Evolutionary conservation across 1,284 basidiomycete species (phyloP), one percentile per base, ranked within the genome.

Genomic region (Farysia itapuensis): DNA sequence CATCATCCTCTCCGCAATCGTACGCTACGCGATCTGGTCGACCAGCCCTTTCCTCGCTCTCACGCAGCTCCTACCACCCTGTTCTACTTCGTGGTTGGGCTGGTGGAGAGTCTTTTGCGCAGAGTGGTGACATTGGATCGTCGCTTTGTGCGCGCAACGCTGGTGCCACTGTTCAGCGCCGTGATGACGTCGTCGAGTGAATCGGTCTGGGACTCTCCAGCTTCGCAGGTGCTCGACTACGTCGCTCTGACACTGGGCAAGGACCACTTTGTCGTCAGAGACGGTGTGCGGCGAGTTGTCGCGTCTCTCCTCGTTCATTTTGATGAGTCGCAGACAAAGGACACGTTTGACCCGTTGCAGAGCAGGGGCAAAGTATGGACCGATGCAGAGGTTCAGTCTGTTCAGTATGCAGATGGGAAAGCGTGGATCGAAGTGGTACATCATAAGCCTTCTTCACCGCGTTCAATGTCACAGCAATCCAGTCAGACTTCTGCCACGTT

Each of bases 201-300:
- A 4, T 41, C 53, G 0, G 67, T 74, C 1, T 40, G 46, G 35
- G 14, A 42, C 4, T 51, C 58, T 23, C 76, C 76, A 0, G 67
- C 66, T 0, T 48, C 65, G 7, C 72, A 74, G 26, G 46, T 76
- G 23, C 53, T 77, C 20, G 61, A 74, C 12, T 77, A 77, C 20
- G 51, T 76, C 19, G 71, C 70, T 2, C 36, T 53, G 20, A 75
- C 72, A 0, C 68, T 77, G 21, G 52, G 64, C 3, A 38, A 50
- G 19, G 43, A 56, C 24, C 74, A 77, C 32, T 76, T 56, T 31
- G 63, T 61, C 2, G 74, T 75, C 18, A 48, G 45, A 14, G 64
- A 64, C 5, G 76, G 76, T 9, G 74, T 77, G 0, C 46, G 57
- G 11, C 43, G 36, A 4, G 74, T 72, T 5, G 72, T 72, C 12